These are phyloP conservation scores for Phytophthora constricta DNA, from an alignment of 352 stramenopile species.

Conservation along the genomic window DNA sequence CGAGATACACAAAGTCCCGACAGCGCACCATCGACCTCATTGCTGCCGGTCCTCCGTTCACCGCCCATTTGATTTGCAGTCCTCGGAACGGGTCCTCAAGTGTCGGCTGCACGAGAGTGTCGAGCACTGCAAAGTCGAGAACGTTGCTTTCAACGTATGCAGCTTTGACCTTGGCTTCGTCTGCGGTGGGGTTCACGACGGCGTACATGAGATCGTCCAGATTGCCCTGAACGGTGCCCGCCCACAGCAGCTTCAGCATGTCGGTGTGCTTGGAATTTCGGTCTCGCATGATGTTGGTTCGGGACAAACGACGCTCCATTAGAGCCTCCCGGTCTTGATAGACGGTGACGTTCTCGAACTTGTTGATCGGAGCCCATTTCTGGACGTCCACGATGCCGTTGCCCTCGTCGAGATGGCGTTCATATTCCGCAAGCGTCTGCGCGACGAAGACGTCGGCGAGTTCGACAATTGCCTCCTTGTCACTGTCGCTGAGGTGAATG, in stretches of 20 bases:
- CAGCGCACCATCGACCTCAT: constrained; percentile 55
- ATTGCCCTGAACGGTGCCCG: constrained; percentile 41
- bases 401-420: constrained; percentile 26
- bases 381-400: constrained; percentile 33
- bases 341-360: constrained; percentile 44
- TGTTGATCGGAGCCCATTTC: constrained; percentile 42
- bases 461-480: constrained; percentile 33
- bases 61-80: constrained; percentile 56
- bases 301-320: constrained; percentile 31
- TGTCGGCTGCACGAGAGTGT: constrained; percentile 42
- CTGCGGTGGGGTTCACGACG: constrained; percentile 26
- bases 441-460: constrained; percentile 35
- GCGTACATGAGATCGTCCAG: constrained; percentile 58
- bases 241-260: constrained; percentile 47
- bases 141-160: constrained; percentile 43
- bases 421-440: constrained; percentile 38
- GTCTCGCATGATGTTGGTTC: constrained; percentile 19
- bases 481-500: constrained; percentile 30
- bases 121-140: constrained; percentile 56
- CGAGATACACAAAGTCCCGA: constrained; percentile 65
- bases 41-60: constrained; percentile 53
- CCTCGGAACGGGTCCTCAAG: constrained; percentile 47
- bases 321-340: constrained; percentile 43
- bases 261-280: constrained; percentile 11
- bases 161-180: constrained; percentile 42